phyloP scores from a whole-genome alignment of 768 basidiomycete species.

The Boletus tylopilopsis region DNA sequence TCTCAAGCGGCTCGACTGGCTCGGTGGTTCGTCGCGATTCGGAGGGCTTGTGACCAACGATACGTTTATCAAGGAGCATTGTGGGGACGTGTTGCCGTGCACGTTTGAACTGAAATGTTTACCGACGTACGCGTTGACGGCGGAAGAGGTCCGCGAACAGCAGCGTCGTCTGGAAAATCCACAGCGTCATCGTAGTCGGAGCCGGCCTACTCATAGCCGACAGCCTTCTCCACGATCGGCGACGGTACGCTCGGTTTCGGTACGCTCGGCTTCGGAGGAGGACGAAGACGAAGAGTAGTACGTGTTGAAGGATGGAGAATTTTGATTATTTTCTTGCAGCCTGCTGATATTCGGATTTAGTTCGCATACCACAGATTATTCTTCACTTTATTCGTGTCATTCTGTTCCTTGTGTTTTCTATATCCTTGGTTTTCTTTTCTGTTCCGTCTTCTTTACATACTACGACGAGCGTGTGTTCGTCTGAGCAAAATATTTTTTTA shows the following conservation, averaged over 20 bases:
- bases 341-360: not conserved
- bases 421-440: not conserved
- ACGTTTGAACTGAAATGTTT: conserved; percentile 57
- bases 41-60: conserved; percentile 56
- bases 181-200: conserved; percentile 18
- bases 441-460: too few relatives aligned
- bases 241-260: conserved; percentile 8
- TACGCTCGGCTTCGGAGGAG: conserved; percentile 4
- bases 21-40: conserved; percentile 55
- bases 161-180: conserved; percentile 33
- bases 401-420: not conserved
- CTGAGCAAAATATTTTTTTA: too few relatives aligned
- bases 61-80: conserved; percentile 38
- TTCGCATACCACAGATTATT: conserved; percentile 22
- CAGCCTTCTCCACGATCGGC: conserved; percentile 19
- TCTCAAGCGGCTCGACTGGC: conserved; percentile 65
- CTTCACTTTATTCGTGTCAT: conserved; percentile 23
- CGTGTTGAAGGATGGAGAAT: not conserved
- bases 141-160: conserved; percentile 48
- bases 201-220: conserved; percentile 14
- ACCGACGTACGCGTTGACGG: conserved; percentile 42
- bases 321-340: not conserved
- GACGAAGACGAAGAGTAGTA: conserved; percentile 19
- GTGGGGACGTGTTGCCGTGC: conserved; percentile 51
- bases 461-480: too few relatives aligned